These are phyloP conservation scores for Fraxinus nigra DNA, from an alignment of 305 asterid genomes.

Conservation along the genomic window DNA sequence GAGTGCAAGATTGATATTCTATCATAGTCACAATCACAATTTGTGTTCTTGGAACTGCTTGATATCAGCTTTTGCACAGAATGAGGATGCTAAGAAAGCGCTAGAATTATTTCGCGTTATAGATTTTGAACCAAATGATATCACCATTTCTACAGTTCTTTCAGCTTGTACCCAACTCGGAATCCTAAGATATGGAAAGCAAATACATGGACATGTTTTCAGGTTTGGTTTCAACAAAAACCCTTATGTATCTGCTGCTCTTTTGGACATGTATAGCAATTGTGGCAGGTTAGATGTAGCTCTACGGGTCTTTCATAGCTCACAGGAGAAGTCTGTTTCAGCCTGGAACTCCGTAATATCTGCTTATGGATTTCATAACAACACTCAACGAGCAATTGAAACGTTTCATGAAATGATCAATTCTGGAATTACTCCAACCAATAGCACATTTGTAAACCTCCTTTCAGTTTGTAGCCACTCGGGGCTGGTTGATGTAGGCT, in stretches of 20 bases:
- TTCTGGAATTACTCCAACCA: slow-evolving; percentile 48
- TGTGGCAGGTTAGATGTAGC: slow-evolving; percentile 62
- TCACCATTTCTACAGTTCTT: slow-evolving; percentile 59
- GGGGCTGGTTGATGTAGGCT: slow-evolving; percentile 60
- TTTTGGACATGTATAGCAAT: slow-evolving; percentile 65
- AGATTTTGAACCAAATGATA: slow-evolving; percentile 60
- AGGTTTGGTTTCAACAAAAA: slow-evolving; percentile 38
- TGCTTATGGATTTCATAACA: slow-evolving; percentile 58
- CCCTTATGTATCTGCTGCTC: slow-evolving; percentile 51
- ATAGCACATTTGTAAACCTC: slow-evolving; percentile 59
- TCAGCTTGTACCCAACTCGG: slow-evolving; percentile 67
- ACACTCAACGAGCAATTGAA: slow-evolving; percentile 41
- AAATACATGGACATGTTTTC: slow-evolving; percentile 59
- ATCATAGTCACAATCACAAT: slow-evolving; percentile 39
- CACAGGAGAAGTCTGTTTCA: slow-evolving; percentile 39
- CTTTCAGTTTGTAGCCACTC: slow-evolving; percentile 67
- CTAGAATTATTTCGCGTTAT: slow-evolving; percentile 44
- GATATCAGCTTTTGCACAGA: slow-evolving; percentile 56
- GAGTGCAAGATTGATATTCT: slow-evolving; percentile 53
- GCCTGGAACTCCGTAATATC: slow-evolving; percentile 68
- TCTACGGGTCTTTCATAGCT: slow-evolving; percentile 35
- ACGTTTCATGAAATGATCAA: slow-evolving; percentile 44
- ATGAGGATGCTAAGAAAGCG: slow-evolving; percentile 55
- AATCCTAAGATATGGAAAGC: slow-evolving; percentile 46
- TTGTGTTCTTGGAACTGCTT: slow-evolving; percentile 70